Conservation (phyloP, 208 protist species). For the Eutreptiella sp. region DNA sequence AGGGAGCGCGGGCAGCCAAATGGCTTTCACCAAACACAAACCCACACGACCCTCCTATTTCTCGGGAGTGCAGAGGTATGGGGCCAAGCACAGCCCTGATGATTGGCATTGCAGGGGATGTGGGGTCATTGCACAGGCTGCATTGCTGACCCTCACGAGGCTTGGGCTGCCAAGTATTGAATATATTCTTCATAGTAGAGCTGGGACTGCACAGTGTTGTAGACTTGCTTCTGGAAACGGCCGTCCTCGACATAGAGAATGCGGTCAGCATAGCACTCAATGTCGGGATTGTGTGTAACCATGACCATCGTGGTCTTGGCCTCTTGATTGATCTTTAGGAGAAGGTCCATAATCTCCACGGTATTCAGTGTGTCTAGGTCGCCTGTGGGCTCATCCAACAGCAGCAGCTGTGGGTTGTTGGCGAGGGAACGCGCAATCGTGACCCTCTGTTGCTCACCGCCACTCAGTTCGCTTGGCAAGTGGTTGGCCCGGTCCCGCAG, state of each 20-base stretch:
- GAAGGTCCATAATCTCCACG: slow-evolving; percentile 92
- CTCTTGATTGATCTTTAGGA: slow-evolving; percentile 85
- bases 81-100: no score
- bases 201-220: slow-evolving; percentile 65
- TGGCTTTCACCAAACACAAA: no score
- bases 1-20: no score
- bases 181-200: slow-evolving; percentile 70
- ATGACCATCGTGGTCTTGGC: slow-evolving; percentile 89
- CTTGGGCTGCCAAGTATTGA: slow-evolving; percentile 52
- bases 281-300: slow-evolving; percentile 94
- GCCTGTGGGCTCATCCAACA: slow-evolving; percentile 93
- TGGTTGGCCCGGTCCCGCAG: slow-evolving; percentile 88
- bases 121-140: no score
- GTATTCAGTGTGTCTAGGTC: slow-evolving; percentile 91
- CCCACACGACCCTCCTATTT: no score
- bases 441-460: slow-evolving; percentile 94
- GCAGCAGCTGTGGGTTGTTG: slow-evolving; percentile 86
- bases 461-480: slow-evolving; percentile 89
- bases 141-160: no score
- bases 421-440: slow-evolving; percentile 80
- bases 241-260: slow-evolving; percentile 89
- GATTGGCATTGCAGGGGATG: no score
- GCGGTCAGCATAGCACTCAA: slow-evolving; percentile 94
- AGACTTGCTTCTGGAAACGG: slow-evolving; percentile 74
- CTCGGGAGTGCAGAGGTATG: no score